A percentile compares a stretch with the other conserved stretches of the same genome.
phyloP scores from a whole-genome alignment of 2,329 filamentous ascomycete genomes.

The Sporothrix euskadiensis region DNA sequence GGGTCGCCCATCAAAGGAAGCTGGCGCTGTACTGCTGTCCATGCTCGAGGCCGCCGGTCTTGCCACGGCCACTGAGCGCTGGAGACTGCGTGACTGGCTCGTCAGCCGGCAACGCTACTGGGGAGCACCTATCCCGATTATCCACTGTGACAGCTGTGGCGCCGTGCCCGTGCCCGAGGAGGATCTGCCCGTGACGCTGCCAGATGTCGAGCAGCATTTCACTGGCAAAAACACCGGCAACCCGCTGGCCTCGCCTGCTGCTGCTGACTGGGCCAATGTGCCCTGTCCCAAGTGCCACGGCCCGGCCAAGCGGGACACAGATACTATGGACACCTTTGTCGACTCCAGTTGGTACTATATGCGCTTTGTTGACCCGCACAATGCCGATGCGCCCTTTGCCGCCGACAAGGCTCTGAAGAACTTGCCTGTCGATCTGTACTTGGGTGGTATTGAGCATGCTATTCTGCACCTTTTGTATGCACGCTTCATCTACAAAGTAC shows the following conservation, averaged over 20 bases:
- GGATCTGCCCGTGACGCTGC: slow-evolving; percentile 75
- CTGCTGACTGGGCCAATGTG: slow-evolving; percentile 72
- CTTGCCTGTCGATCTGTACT: slow-evolving; percentile 82
- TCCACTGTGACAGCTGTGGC: slow-evolving; percentile 77
- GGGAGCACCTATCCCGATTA: slow-evolving; percentile 86
- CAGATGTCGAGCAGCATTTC: slow-evolving; percentile 68
- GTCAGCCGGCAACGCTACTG: slow-evolving; percentile 91
- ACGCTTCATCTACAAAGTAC: slow-evolving; percentile 86
- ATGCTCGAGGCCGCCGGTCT: slow-evolving; percentile 56
- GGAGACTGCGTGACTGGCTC: slow-evolving; percentile 85
- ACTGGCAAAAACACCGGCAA: slow-evolving; percentile 71
- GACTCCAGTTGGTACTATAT: slow-evolving; percentile 95
- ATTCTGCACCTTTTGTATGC: slow-evolving; percentile 88
- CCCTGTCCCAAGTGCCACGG: slow-evolving; percentile 71
- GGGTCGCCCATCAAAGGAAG: slow-evolving; percentile 63
- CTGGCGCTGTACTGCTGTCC: slow-evolving; percentile 60
- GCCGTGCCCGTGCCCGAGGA: slow-evolving; percentile 74
- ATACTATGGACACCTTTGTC: slow-evolving; percentile 96
- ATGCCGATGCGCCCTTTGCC: slow-evolving; percentile 62
- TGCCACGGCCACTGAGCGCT: slow-evolving; percentile 68
- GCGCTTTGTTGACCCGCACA: slow-evolving; percentile 72
- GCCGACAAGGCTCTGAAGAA: slow-evolving; percentile 54
- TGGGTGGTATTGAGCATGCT: slow-evolving; percentile 87
- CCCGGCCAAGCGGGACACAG: slow-evolving; percentile 76
- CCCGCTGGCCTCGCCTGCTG: slow-evolving; percentile 68